These are phyloP conservation scores for Colletotrichum sp. DNA, from an alignment of 2,329 filamentous ascomycete species.

Conservation along the genomic window DNA sequence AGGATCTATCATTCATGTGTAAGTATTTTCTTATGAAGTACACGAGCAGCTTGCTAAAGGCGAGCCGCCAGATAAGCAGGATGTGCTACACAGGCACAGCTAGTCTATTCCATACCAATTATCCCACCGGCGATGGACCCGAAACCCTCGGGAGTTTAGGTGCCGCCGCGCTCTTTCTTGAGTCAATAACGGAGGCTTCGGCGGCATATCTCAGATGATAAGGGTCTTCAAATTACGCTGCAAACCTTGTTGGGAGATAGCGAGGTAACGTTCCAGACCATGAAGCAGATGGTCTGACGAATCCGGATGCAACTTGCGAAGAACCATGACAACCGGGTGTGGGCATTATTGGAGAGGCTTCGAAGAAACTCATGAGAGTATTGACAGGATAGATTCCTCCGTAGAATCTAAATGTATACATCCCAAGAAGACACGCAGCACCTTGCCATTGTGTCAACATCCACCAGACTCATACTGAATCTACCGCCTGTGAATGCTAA, in stretches of 20 bases:
- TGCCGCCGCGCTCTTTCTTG: neutral
- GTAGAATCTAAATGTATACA: neutral
- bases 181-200: neutral
- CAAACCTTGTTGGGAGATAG: neutral
- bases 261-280: neutral
- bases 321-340: neutral
- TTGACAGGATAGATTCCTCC: accelerated
- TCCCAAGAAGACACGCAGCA: neutral
- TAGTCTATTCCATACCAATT: neutral
- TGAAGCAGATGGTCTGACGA: neutral
- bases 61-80: neutral
- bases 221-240: neutral
- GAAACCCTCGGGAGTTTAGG: neutral
- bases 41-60: neutral
- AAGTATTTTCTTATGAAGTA: neutral
- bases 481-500: conserved; percentile 62
- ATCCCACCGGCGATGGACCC: neutral
- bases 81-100: neutral
- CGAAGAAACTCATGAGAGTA: neutral
- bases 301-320: neutral
- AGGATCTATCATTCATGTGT: neutral
- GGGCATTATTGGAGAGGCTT: neutral
- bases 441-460: neutral
- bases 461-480: too few species aligned
- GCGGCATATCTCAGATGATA: neutral